Conservation (phyloP, 2,329 filamentous ascomycete species). For the Botrytis galanthina region DNA sequence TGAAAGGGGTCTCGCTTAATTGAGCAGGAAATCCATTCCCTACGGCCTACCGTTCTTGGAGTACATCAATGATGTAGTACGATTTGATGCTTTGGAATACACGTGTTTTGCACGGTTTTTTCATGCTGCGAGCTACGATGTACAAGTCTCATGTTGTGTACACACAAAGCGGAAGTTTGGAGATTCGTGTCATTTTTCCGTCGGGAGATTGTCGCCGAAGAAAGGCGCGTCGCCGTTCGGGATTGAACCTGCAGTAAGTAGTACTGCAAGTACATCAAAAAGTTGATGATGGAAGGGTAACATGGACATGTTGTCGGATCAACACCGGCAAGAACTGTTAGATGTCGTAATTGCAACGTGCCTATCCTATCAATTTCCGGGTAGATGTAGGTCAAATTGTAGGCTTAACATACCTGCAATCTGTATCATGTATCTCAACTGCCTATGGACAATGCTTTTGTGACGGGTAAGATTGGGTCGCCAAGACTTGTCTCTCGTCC, state of each 20-base stretch:
- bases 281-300: not conserved
- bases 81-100: not conserved
- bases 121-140: not conserved
- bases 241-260: slow-evolving; percentile 10
- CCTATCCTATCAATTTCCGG: not conserved
- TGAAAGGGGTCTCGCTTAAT: slow-evolving; percentile 18
- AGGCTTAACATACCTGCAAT: slow-evolving; percentile 7
- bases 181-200: not conserved
- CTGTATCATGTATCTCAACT: not conserved
- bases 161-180: not conserved
- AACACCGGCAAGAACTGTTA: not conserved
- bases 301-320: not conserved
- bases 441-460: not conserved
- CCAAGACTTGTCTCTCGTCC: slow-evolving; percentile 3
- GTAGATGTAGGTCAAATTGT: not conserved
- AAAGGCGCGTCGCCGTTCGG: not conserved
- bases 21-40: not conserved
- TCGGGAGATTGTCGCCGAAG: slow-evolving; percentile 5
- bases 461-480: not conserved
- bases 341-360: slow-evolving; percentile 11
- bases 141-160: not conserved
- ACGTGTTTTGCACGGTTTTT: not conserved
- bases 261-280: not conserved
- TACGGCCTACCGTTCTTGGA: not conserved
- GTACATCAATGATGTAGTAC: not conserved